phyloP scores from a whole-genome alignment of 1,284 basidiomycete genomes.

The Wallemia mellicola region DNA sequence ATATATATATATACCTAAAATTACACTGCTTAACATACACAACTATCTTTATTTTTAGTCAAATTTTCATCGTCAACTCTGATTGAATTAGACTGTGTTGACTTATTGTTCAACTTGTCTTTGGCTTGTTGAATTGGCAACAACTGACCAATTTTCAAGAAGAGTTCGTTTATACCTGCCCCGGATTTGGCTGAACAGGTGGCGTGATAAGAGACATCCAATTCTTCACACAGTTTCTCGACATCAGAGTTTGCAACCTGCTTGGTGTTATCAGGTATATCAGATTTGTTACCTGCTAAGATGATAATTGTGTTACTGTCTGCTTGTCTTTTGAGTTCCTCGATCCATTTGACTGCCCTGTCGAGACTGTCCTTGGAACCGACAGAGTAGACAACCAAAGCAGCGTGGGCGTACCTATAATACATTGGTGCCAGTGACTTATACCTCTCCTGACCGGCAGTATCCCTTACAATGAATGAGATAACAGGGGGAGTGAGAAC shows the following conservation, averaged over 20 bases:
- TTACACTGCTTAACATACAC: too few species aligned
- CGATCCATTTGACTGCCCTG: not conserved
- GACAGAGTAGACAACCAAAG: constrained; percentile 52
- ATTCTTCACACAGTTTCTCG: not conserved
- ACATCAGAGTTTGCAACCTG: not conserved
- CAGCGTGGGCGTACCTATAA: constrained; percentile 90
- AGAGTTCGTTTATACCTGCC: not conserved
- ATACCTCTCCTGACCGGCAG: not conserved
- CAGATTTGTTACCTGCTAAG: not conserved
- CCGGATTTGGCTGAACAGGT: not conserved
- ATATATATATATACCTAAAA: too few species aligned
- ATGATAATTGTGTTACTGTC: not conserved
- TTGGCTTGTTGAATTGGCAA: not conserved
- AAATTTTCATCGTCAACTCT: too few species aligned
- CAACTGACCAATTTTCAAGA: not conserved
- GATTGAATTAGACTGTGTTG: too few species aligned
- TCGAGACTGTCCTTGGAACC: not conserved
- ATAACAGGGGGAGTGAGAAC: not conserved
- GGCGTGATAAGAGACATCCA: not conserved
- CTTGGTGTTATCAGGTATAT: not conserved
- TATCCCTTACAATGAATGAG: not conserved
- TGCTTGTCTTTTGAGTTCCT: not conserved
- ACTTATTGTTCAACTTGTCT: too few species aligned
- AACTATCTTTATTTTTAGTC: too few species aligned
- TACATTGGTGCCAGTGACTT: constrained; percentile 50